phyloP scores from a whole-genome alignment of 371 early-diverging fungal species.

The Modicella reniformis region DNA sequence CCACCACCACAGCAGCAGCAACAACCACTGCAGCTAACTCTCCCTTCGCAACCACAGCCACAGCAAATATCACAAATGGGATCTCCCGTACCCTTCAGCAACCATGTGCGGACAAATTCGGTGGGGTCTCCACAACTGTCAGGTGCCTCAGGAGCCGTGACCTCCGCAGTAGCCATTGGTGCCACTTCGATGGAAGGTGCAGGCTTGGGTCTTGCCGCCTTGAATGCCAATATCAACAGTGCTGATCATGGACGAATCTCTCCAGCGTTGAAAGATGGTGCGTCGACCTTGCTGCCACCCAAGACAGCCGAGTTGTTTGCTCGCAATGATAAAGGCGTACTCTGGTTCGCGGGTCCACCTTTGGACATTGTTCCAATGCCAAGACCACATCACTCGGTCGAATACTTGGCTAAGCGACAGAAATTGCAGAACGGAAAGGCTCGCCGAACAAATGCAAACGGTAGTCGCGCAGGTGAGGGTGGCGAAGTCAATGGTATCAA shows the following conservation, averaged over 20 bases:
- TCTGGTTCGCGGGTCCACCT: constrained; percentile 50
- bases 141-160: background rate
- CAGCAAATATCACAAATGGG: constrained; percentile 15
- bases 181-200: constrained; percentile 14
- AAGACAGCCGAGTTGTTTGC: constrained; percentile 32
- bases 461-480: background rate
- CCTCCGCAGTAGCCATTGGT: background rate
- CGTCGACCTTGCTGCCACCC: constrained; percentile 15
- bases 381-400: constrained; percentile 44
- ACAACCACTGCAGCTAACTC: constrained; percentile 4
- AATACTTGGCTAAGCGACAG: constrained; percentile 39
- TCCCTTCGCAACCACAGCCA: background rate
- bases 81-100: constrained; percentile 34
- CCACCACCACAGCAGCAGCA: constrained; percentile 16
- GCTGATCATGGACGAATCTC: constrained; percentile 43
- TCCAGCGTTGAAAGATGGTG: constrained; percentile 27
- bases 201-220: constrained; percentile 12
- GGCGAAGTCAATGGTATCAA: background rate
- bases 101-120: constrained; percentile 32
- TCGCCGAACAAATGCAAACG: background rate
- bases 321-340: constrained; percentile 46
- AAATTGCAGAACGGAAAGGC: constrained; percentile 20
- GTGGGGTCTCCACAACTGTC: constrained; percentile 26
- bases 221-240: constrained; percentile 23
- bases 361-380: constrained; percentile 44